Evolutionary conservation across 179 eudicot species (phyloP), one percentile per base, ranked within the genome.

Genomic region (Vitellaria paradoxa): DNA sequence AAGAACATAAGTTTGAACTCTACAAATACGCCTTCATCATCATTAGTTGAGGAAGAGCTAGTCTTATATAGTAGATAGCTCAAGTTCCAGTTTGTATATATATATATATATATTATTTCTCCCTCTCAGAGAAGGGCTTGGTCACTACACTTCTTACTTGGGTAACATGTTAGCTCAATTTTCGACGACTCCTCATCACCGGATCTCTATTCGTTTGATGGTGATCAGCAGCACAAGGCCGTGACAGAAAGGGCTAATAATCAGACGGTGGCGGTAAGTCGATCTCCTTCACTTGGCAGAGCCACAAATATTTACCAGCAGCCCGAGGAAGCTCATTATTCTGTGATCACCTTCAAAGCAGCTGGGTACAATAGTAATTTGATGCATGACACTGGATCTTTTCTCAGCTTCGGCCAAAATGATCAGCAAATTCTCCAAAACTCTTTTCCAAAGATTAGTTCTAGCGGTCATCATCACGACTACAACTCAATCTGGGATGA

Each of bases 1-100:
- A 80, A 76, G 76, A 78, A 73, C 66, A 12, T 49, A 57, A 26
- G 21, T 64, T 76, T 75, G 55, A 59, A 72, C 79, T 47, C 70
- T 63, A 74, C 68, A 77, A 68, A 63, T 68, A 77, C 68, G 42
- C 46, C 74, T 66, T 77, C 45, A 8, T 55, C 10, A 63, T 23
- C 74, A 42, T 30, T 2, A 18, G 23, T 20, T 67, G n/a, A 20
- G 23, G 26, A 53, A 15, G 40, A 67, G 62, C 53, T 42, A 47
- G n/a, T n/a, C 78, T 68, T 30, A 30, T 2, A 30, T 30, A 30
- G 37, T 50, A 14, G 37, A 40, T n/a, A 46, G 11, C 53, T 59
- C 26, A 23, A 62, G 23, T 11, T 45, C 45, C 37, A 30, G 37
- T 30, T n/a, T n/a, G n/a, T n/a, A n/a, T n/a, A n/a, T n/a, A n/a